phyloP scores from a whole-genome alignment of 176 grass and related monocot genomes.

The Secale cereale region DNA sequence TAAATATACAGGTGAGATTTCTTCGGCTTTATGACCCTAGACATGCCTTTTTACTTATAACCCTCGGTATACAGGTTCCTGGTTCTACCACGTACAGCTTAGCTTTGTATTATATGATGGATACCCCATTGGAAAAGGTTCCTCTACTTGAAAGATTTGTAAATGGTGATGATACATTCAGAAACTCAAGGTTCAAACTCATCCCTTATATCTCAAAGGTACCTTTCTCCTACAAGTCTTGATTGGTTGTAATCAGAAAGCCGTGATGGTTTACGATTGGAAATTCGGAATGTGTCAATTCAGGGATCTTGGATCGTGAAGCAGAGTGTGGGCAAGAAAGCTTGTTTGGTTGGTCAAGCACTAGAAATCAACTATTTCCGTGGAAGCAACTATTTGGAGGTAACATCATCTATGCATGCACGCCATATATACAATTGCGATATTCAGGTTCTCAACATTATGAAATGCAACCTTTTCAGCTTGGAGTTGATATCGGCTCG shows the following conservation, averaged over 20 bases:
- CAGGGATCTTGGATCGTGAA: slow-evolving; percentile 99
- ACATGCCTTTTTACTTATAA: slow-evolving; percentile 19
- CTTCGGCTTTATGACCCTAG: not conserved
- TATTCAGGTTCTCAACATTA: not conserved
- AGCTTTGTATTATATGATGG: slow-evolving; percentile 98
- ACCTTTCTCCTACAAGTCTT: slow-evolving; percentile 20
- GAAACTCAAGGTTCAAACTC: slow-evolving; percentile 99
- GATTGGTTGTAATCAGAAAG: slow-evolving; percentile 2
- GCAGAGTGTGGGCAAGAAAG: slow-evolving; percentile 98
- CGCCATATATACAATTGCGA: not conserved
- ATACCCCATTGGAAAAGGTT: slow-evolving; percentile 80
- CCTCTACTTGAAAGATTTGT: slow-evolving; percentile 89
- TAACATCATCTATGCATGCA: slow-evolving; percentile 15
- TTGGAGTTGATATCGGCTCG: slow-evolving; percentile 84
- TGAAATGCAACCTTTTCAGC: slow-evolving; percentile 46
- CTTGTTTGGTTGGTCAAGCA: slow-evolving; percentile 91
- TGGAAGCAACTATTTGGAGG: slow-evolving; percentile 96
- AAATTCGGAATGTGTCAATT: slow-evolving; percentile 9
- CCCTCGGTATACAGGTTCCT: slow-evolving; percentile 58
- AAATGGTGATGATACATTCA: slow-evolving; percentile 88
- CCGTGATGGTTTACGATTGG: not conserved
- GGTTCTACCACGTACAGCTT: slow-evolving; percentile 89
- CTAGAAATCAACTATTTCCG: slow-evolving; percentile 95
- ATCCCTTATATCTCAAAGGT: slow-evolving; percentile 98
- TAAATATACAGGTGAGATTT: slow-evolving; percentile 87